These are phyloP conservation scores for Letharia columbiana DNA, from an alignment of 495 filamentous ascomycete genomes.

Conservation along the genomic window DNA sequence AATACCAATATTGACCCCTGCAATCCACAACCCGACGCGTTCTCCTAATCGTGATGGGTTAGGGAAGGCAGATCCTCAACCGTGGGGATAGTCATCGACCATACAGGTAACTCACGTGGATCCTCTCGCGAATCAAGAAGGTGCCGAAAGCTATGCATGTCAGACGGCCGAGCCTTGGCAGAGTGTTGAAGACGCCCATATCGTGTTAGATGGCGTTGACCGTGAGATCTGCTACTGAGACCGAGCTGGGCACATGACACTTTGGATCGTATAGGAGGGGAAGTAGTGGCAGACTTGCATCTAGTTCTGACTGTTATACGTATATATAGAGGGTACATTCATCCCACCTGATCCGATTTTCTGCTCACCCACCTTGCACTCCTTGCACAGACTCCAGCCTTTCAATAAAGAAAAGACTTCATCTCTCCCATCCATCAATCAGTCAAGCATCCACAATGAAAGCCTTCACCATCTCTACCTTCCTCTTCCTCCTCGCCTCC, in stretches of 20 bases:
- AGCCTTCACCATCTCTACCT: slow-evolving; percentile 21
- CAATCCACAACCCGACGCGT: background rate
- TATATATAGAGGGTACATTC: background rate
- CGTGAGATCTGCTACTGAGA: background rate
- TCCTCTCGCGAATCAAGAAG: background rate
- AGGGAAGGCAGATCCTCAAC: background rate
- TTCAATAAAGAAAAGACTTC: background rate
- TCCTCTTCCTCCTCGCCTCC: slow-evolving; percentile 17
- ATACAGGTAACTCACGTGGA: background rate
- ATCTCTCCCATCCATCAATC: background rate
- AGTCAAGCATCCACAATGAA: slow-evolving; percentile 19
- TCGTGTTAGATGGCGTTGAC: background rate
- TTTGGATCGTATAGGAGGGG: background rate
- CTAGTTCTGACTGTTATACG: background rate
- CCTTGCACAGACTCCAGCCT: background rate
- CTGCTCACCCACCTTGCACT: background rate
- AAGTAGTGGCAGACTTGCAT: background rate
- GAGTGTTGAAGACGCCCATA: background rate
- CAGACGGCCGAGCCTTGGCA: background rate
- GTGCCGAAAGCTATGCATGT: background rate
- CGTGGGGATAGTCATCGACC: background rate
- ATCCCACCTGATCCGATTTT: background rate
- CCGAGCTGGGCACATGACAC: background rate
- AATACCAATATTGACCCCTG: background rate
- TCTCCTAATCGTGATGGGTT: background rate